Base-by-base conservation (phyloP, 331 rosid genomes). In the Cydonia oblonga region DNA sequence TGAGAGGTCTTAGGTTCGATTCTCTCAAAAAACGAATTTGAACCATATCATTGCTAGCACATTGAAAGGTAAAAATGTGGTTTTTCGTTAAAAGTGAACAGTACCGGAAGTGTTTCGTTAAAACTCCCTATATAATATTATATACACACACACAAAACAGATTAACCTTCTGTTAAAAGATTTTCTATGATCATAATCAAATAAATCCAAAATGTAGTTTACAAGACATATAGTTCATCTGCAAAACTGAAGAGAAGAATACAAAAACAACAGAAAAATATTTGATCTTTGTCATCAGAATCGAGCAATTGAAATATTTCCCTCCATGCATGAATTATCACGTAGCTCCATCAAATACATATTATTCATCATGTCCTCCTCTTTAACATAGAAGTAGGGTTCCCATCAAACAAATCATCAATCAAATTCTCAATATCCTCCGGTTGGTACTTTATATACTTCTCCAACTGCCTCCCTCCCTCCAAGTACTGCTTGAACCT, bases 371-470 rank as follows among this genome's bases (percentile, higher is more conserved):
- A 84, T 16, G 71, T 32, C 71, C 82, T 85, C 76, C 79, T 87
- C 68, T 87, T 79, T 9, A 75, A 6, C 81, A 86, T 77, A 13
- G 96, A 75, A 0, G 69, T 5, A 30, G 83, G 28, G 61, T 86
- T 82, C 13, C 97, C 97, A 49, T 60, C 88, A 67, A 89, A 92
- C 13, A 92, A 74, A 16, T 92, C 84, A 3, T 92, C 93, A 61
- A 92, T 83, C 78, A 87, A 60, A 54, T 65, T 68, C 75, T 92
- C 97, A 64, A 92, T 85, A 64, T 92, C 97, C 5, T 92, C 97
- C 0, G 96, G 96, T 46, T 87, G 92, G 71, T 86, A 86, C 69
- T 90, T 92, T 12, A 92, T 87, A 22, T 89, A 89, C 84, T 85
- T 92, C 59, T 89, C 96, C 18, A 78, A 3, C 42, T 87, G 89